A percentile compares a stretch with the other conserved stretches of the same genome.
These are phyloP conservation scores for Chrysoporthe puriensis DNA, from an alignment of 2,329 filamentous ascomycete genomes.

Conservation along the genomic window DNA sequence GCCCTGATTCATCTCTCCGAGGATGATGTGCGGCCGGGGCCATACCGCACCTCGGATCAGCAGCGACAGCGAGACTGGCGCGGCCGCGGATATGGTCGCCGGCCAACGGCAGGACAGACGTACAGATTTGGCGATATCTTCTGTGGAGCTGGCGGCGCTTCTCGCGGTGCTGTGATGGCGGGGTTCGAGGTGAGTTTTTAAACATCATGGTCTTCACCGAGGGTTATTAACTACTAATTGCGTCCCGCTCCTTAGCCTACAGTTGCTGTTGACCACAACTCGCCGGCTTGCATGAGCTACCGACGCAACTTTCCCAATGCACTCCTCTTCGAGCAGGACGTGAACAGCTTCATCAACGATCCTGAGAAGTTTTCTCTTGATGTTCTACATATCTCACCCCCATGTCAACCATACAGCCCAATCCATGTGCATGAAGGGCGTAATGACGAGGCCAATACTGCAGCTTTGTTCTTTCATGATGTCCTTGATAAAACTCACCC, in stretches of 20 bases:
- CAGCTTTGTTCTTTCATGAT: constrained; percentile 56
- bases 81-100: constrained; percentile 33
- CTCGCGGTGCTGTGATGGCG: constrained; percentile 61
- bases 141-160: constrained; percentile 73
- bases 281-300: constrained; percentile 61
- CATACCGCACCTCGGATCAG: constrained; percentile 33
- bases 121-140: constrained; percentile 76
- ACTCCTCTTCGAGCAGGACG: constrained; percentile 50
- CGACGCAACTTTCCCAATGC: constrained; percentile 54
- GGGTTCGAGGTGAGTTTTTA: constrained; percentile 50
- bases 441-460: constrained; percentile 70
- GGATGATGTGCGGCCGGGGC: constrained; percentile 34
- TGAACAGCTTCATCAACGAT: constrained; percentile 52
- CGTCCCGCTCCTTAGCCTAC: constrained; percentile 39
- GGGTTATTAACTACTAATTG: no score
- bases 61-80: constrained; percentile 42
- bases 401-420: constrained; percentile 76
- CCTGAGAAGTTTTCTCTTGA: constrained; percentile 54
- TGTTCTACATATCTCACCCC: constrained; percentile 74
- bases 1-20: constrained; percentile 37
- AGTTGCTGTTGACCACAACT: constrained; percentile 67
- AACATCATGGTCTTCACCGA: no score
- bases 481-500: constrained; percentile 64
- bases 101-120: constrained; percentile 32
- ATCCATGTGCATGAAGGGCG: constrained; percentile 64